Base-by-base conservation (phyloP, 164 flowering plant species). In the Liquidambar formosana region DNA sequence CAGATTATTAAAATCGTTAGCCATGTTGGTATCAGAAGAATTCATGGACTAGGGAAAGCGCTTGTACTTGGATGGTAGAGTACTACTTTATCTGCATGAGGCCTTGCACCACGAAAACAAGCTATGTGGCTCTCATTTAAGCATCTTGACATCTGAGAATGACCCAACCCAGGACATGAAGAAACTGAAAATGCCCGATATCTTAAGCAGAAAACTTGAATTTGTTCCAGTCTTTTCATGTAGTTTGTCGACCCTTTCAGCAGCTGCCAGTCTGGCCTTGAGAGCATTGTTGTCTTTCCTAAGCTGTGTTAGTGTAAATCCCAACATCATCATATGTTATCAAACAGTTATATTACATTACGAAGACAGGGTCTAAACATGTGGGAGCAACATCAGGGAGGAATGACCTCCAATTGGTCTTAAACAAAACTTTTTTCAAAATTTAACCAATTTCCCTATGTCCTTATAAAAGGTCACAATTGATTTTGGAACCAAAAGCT, bases 221-320 rank as follows among this genome's bases (percentile, higher is more conserved):
- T 49, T 27, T 63, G 28, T 41, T 65, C 47, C 63, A 8, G 57
- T 66, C 45, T 61, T 56, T 19, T 27, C 8, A n/a, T 27, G 11
- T 3, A 64, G 22, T n/a, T 23, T 1, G 45, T 28, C 44, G 14
- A 61, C 22, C 49, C 59, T 67, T 57, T 77, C 72, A 45, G 65
- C 61, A 22, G 66, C 73, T 49, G 59, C 73, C 12, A 80, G 10
- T 75, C 67, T 79, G 38, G 69, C 74, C 75, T 73, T 78, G 45
- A 86, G 88, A 71, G 22, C 69, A 63, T 64, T 45, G 61, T 85
- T 86, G 82, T 86, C 85, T 43, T 45, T 72, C 75, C 77, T 76
- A 19, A 89, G 85, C 94, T 87, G 86, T 51, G 71, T 56, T 48
- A 71, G 25, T 57, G 18, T 22, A 14, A 41, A 28, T 4, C 10